Base-by-base conservation (phyloP, 805 yeast genomes). In the Debaryomyces castellii region DNA sequence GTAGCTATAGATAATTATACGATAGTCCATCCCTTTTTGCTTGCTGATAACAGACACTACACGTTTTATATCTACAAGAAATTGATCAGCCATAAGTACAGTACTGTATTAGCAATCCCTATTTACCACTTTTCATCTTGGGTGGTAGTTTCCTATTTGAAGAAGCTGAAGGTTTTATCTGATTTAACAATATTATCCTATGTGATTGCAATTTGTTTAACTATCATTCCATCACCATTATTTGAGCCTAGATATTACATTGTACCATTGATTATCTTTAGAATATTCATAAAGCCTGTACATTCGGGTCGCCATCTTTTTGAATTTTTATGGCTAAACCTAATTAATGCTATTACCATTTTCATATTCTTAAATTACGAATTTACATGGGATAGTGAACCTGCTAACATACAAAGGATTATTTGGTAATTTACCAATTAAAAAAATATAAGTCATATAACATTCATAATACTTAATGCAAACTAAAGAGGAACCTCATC, bases 241-340 rank as follows among this genome's bases (percentile, higher is more conserved):
- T 83, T 94, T 58, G 99, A 94, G 64, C 96, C 97, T 40, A 78
- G 99, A 47, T 94, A 94, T 62, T 94, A 85, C 63, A 87, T 92
- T 40, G 55, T 89, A 4, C 97, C 98, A 3, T 82, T 80, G 59
- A 61, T 87, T 10, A 63, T 90, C 33, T 89, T 91, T 81, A 77
- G 97, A 54, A 43, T 88, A 2, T 75, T 81, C 46, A 18, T 54
- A 41, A 20, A 51, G 36, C 46, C 63, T 47, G 24, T 44, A 44
- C 40, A 48, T 39, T 25, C 48, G 25, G 35, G 54, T 21, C 70
- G 86, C 51, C 64, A 76, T 41, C 43, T 60, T 1, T 48, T 71
- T 3, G 97, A 92, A 59, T 74, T 80, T 36, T 43, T 70, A 0
- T 89, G 92, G 91, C 72, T 78, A 47, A 66, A 76, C 62, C 34